Conservation (phyloP, 768 basidiomycete genomes). For the Boletus tomentosulus region DNA sequence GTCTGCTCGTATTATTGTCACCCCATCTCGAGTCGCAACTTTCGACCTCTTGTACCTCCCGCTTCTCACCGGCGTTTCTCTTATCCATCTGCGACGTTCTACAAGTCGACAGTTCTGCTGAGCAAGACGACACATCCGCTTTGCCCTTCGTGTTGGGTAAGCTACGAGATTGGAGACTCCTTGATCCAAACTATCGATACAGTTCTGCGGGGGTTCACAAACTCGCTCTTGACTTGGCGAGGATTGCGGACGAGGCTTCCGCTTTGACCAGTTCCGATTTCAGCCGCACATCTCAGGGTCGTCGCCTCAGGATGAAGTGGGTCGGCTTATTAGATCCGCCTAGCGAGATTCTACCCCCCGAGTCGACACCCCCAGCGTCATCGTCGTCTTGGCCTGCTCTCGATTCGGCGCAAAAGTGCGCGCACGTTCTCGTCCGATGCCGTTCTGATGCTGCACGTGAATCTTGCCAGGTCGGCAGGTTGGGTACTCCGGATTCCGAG, state of each 20-base stretch:
- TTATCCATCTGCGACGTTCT: slow-evolving; percentile 22
- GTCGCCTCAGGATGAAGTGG: slow-evolving; percentile 20
- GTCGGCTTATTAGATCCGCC: slow-evolving; percentile 8
- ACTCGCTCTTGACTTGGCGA: slow-evolving; percentile 21
- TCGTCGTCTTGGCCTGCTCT: slow-evolving; percentile 7
- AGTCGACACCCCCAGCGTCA: neutral
- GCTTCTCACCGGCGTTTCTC: slow-evolving; percentile 17
- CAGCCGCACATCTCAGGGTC: neutral
- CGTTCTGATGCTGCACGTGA: slow-evolving; percentile 1
- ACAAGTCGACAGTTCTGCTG: neutral
- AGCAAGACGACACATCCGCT: slow-evolving; percentile 1
- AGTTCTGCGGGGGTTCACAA: slow-evolving; percentile 8
- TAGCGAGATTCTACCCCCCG: neutral
- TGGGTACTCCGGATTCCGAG: slow-evolving; percentile 15
- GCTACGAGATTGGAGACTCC: slow-evolving; percentile 24
- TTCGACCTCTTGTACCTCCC: neutral
- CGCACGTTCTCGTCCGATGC: slow-evolving; percentile 1
- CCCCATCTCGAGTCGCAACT: slow-evolving; percentile 5
- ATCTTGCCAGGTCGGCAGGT: neutral
- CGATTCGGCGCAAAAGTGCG: neutral
- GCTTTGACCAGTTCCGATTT: neutral
- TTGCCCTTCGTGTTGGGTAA: slow-evolving; percentile 22
- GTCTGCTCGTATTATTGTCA: slow-evolving; percentile 15
- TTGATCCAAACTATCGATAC: slow-evolving; percentile 13
- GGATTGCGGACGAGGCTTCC: slow-evolving; percentile 2